Base-by-base conservation (phyloP, 2,329 filamentous ascomycete genomes). In the Alternaria postmessia region DNA sequence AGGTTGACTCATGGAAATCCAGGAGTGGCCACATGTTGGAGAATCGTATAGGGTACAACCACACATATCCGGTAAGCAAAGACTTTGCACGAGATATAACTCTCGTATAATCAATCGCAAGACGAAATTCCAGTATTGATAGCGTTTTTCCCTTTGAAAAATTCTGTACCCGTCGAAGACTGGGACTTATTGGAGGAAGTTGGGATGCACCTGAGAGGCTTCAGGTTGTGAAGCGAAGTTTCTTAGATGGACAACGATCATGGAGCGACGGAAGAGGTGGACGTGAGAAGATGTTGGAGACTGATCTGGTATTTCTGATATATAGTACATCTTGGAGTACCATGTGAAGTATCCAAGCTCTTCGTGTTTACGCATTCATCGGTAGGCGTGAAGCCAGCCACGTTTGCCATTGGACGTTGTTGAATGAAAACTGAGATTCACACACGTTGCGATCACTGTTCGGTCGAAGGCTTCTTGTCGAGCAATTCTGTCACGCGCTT, bases 21-120 rank as follows among this genome's bases (percentile, higher is more conserved):
- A 86, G 28, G 79, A 74, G 63, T 85, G 83, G 7, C 71, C 69
- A 70, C 84, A 86, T 51, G 74, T 77, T 7, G 74, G 71, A 1
- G 82, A 84, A 65, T 80, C 78, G 74, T 80, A 83, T 51, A 79
- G 75, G 16, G 77, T 77, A 32, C 80, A 80, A 28, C 74, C 73
- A 69, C 84, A 86, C 84, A 86, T 86, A 9, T 47, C 64, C 54
- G 14, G 42, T 51, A 16, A 46, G 14, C 4, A 41, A 42, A 34
- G 11, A 44, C 11, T 44, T 22, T 36, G 30, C 42, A 32, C 16
- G n/a, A 22, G 34, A 30, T 41, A 18, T 11, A 32, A 9, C 6
- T 22, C 39, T 44, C 28, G 30, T 18, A 38, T 43, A 46, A 53
- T 56, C 26, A 48, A 53, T 56, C 26, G 26, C n/a, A 51, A 20